Base-by-base conservation (phyloP, 2,329 filamentous ascomycete species). In the Arachnomyces sp. region DNA sequence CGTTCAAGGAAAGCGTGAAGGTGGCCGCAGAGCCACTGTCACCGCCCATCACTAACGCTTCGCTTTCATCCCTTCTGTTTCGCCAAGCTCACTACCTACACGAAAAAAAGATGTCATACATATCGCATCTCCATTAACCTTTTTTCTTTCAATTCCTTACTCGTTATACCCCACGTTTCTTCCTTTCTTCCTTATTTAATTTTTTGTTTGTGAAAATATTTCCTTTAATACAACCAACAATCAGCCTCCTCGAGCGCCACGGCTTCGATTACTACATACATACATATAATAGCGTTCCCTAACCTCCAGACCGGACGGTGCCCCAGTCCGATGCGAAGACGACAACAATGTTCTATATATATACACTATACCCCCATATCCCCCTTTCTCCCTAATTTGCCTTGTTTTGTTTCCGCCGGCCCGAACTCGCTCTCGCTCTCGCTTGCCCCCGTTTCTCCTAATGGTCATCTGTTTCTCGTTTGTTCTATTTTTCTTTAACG, bases 1-100 rank as follows among this genome's bases (percentile, higher is more conserved):
- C 25, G 67, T 71, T 14, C 66, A 68, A 47, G 66, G 68, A 30
- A 64, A 60, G 43, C 59, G 49, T 39, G 50, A 55, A 43, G 45
- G 38, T 13, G 43, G 34, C 6, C 29, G 61, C 28, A 51, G 55
- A 46, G 57, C 50, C n/a, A 64, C 56, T 3, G 40, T 43, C 17
- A 42, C 42, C 4, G 25, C 36, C 20, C 20, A 25, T 5, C 20
- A 25, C 18, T 31, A 29, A 31, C 18, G 14, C 28, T 28, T n/a
- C 31, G 28, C 15, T 18, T 45, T 17, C 40, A 17, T 15, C n/a
- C 15, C 15, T 30, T 36, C 15, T 41, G 7, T 34, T 43, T 25
- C n/a, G 9, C 36, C 34, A 15, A 43, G 16, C 20, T 35, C 12
- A 12, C 33, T 15, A 14, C 12, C 33, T 12, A 4, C 20, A 17